Evolutionary conservation across 805 yeast species (phyloP).

Genomic region (Cyberlindnera lachancei): DNA sequence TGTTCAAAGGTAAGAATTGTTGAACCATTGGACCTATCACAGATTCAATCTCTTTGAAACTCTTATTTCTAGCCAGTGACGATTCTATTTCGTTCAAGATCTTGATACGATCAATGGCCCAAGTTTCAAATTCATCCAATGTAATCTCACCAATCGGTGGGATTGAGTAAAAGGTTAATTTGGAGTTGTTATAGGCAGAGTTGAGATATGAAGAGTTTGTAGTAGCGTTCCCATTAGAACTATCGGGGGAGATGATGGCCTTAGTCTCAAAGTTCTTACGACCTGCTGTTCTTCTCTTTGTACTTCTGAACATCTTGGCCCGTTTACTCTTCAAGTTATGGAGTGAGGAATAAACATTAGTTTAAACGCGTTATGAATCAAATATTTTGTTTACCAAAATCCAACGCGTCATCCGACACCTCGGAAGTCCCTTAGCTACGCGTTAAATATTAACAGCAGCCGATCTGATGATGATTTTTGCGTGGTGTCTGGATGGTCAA

Average conservation of each 20-base stretch:
- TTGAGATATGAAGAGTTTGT: conserved; percentile 29
- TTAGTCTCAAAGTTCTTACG: conserved; percentile 63
- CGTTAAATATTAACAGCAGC: too few relatives aligned
- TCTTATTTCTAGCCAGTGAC: conserved; percentile 55
- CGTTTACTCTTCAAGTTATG: neutral
- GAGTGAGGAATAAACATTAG: too few relatives aligned
- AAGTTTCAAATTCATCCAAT: conserved; percentile 83
- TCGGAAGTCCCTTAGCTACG: too few relatives aligned
- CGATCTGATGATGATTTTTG: too few relatives aligned
- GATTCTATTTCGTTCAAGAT: conserved; percentile 81
- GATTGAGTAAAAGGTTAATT: conserved; percentile 64
- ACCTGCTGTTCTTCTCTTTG: conserved; percentile 68
- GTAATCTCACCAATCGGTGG: conserved; percentile 87
- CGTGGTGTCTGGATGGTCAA: too few relatives aligned
- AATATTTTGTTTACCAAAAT: too few relatives aligned
- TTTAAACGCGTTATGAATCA: too few relatives aligned
- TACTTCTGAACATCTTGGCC: conserved; percentile 54
- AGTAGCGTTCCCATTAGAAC: conserved; percentile 22
- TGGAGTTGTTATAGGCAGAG: conserved; percentile 39
- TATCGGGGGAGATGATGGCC: too few relatives aligned
- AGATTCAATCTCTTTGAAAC: conserved; percentile 56
- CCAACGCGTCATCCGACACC: conserved; percentile 1
- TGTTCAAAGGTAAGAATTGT: conserved; percentile 58
- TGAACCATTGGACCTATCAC: conserved; percentile 59
- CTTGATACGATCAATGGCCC: conserved; percentile 91